Percentiles rank a stretch among this genome's conserved stretches.
phyloP scores from a whole-genome alignment of 2,329 filamentous ascomycete species.

The Alternaria longipes region DNA sequence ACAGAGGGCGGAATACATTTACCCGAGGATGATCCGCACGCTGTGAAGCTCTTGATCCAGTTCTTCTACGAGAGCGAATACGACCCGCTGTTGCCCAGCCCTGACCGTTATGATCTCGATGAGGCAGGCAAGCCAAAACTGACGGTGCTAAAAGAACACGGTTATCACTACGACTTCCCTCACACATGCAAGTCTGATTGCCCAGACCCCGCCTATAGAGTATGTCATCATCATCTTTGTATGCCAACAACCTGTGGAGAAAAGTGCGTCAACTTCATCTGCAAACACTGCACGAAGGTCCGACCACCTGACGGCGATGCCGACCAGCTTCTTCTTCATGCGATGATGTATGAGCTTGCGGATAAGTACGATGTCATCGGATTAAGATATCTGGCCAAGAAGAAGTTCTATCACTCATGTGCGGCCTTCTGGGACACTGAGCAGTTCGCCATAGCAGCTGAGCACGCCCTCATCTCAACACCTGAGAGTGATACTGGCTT shows the following conservation, averaged over 20 bases:
- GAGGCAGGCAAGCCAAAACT: not conserved
- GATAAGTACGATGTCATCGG: slow-evolving; percentile 22
- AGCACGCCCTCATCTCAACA: not conserved
- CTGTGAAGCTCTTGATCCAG: slow-evolving; percentile 21
- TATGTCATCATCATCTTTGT: not conserved
- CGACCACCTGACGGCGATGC: not conserved
- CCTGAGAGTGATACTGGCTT: not conserved
- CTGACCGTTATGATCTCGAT: no score
- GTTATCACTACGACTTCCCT: not conserved
- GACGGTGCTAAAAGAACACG: not conserved
- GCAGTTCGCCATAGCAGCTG: not conserved
- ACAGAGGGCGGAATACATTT: slow-evolving; percentile 18
- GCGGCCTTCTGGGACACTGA: not conserved
- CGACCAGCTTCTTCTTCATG: not conserved
- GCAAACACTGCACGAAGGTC: not conserved
- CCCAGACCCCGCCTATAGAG: not conserved
- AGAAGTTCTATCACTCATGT: slow-evolving; percentile 14
- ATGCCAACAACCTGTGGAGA: rapidly evolving
- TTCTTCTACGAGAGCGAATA: slow-evolving; percentile 35
- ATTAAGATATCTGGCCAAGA: slow-evolving; percentile 9
- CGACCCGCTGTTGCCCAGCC: not conserved
- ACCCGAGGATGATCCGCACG: slow-evolving; percentile 20
- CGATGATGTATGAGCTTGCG: slow-evolving; percentile 16
- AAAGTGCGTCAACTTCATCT: not conserved
- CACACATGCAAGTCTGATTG: not conserved